A percentile compares a stretch with the other conserved stretches of the same genome.
Evolutionary conservation across 2,329 filamentous ascomycete species (phyloP).

Genomic region (Aureobasidium sp.): DNA sequence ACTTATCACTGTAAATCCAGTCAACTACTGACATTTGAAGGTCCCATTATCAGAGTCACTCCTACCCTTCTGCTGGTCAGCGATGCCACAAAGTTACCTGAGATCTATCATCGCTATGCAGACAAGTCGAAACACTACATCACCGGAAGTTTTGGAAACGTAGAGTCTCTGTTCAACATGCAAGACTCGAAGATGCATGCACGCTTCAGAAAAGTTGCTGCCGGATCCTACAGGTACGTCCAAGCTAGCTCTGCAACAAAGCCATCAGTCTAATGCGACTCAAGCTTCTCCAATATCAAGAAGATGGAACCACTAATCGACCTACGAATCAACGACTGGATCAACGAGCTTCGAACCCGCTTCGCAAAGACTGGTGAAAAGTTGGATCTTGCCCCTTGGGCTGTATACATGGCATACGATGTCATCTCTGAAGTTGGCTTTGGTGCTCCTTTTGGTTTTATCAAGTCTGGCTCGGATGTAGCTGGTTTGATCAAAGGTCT

Average conservation of each 20-base stretch:
- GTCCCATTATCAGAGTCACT: conserved; percentile 45
- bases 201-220: conserved; percentile 46
- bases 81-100: conserved; percentile 46
- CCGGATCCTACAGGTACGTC: conserved; percentile 37
- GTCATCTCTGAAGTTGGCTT: conserved; percentile 50
- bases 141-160: conserved; percentile 48
- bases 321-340: conserved; percentile 42
- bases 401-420: conserved; percentile 50
- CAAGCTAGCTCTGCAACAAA: no score
- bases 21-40: conserved; percentile 22
- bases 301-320: conserved; percentile 50
- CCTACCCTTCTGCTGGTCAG: conserved; percentile 46
- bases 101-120: conserved; percentile 47
- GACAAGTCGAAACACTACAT: conserved; percentile 53
- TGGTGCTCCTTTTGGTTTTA: conserved; percentile 48
- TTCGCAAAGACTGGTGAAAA: conserved; percentile 38
- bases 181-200: conserved; percentile 44
- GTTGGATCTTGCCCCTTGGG: conserved; percentile 51
- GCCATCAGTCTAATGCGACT: neutral
- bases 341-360: conserved; percentile 35
- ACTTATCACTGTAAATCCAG: neutral
- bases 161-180: conserved; percentile 51
- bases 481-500: conserved; percentile 47
- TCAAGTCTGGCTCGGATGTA: conserved; percentile 44
- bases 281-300: conserved; percentile 46